Base-by-base conservation (phyloP, 805 yeast species). In the Myxozyma neglecta region DNA sequence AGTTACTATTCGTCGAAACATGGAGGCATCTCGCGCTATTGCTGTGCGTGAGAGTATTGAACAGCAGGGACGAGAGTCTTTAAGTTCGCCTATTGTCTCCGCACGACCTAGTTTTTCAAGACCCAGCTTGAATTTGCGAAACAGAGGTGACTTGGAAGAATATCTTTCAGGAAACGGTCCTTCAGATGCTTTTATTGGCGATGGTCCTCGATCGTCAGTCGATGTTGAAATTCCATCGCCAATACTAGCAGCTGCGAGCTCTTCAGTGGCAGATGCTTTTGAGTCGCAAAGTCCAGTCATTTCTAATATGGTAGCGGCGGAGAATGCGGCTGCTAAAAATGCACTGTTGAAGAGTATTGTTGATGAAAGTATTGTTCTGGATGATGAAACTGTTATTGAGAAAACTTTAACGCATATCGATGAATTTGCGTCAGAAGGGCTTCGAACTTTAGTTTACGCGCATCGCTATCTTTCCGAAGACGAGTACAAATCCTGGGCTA, bases 371-470 rank as follows among this genome's bases (percentile, higher is more conserved):
- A 71, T 89, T 24, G 77, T 89, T 9, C 72, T 80, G 18, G 88
- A 90, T 69, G 96, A 90, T 14, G 90, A 85, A 65, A 89, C 84
- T 70, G 78, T 93, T 3, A 71, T 92, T 43, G 97, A 91, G 71
- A 85, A 83, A 66, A 93, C 98, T 0, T 77, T 96, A 59, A 89
- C 90, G 68, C 97, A 96, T 65, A 83, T 94, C 61, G 98, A 94
- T 68, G 96, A 90, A 62, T 94, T 92, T 74, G 91, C 97, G 0
- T 88, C 96, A 0, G 97, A 93, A 65, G 99, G 99, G 1, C 78
- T 94, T 60, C 82, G 99, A 71, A 94, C 99, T 0, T 80, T 94
- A 66, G 73, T 94, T 64, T 94, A 91, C 73, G 86, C 91, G 2
- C 90, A 83, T 76, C 84, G 83, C 68, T 88, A 93, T 86, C 68